These are phyloP conservation scores for Jaapia argillacea DNA, from an alignment of 768 basidiomycete species.

Conservation along the genomic window DNA sequence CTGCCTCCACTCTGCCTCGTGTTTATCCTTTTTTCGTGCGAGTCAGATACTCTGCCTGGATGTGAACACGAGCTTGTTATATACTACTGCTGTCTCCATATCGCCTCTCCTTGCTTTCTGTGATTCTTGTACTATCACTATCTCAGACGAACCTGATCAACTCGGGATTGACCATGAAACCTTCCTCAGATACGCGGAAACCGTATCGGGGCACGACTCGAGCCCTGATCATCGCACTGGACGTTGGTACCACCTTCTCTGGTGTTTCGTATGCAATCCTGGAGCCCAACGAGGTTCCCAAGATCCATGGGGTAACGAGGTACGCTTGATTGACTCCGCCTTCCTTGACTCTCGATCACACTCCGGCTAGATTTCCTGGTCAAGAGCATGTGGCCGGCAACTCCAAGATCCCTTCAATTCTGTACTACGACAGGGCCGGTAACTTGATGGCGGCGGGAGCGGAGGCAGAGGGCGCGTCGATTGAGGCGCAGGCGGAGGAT, in stretches of 20 bases:
- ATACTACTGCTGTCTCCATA: too few species aligned
- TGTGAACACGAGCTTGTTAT: too few species aligned
- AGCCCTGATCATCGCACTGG: conserved; percentile 68
- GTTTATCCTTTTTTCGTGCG: too few species aligned
- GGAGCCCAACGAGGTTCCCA: conserved; percentile 72
- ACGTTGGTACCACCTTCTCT: conserved; percentile 77
- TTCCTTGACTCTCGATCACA: not conserved
- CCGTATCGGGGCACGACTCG: conserved; percentile 57
- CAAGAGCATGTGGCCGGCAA: conserved; percentile 83
- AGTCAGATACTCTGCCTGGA: too few species aligned
- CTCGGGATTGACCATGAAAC: conserved; percentile 29
- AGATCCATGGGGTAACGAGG: conserved; percentile 76
- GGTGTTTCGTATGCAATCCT: conserved; percentile 80
- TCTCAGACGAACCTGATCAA: too few species aligned
- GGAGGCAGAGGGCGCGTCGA: conserved; percentile 56
- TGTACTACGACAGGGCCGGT: conserved; percentile 64
- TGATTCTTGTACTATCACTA: too few species aligned
- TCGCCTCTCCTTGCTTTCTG: too few species aligned
- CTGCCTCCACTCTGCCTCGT: too few species aligned
- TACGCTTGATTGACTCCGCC: conserved; percentile 17
- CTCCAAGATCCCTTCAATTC: conserved; percentile 70
- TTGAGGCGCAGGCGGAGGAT: conserved; percentile 61
- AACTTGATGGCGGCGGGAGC: conserved; percentile 65
- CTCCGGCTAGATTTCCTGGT: conserved; percentile 54
- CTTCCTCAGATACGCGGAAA: conserved; percentile 55